Evolutionary conservation across 768 basidiomycete genomes (phyloP).

Genomic region (Imleria badia): DNA sequence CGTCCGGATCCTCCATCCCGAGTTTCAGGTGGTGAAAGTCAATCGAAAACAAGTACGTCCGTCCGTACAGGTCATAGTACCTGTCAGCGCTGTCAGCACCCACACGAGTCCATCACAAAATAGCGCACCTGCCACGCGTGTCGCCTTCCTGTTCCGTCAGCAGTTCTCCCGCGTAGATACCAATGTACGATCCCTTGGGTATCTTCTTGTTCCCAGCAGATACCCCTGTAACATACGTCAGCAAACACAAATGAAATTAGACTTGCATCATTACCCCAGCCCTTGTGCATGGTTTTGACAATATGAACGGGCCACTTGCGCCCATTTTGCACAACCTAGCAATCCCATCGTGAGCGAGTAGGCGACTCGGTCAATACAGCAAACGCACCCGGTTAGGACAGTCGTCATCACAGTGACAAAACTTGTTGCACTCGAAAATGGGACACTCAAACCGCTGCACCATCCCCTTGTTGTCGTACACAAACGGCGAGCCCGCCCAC

Average conservation of each 20-base stretch:
- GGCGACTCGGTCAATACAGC: background rate
- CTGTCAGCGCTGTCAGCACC: conserved; percentile 36
- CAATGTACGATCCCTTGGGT: conserved; percentile 67
- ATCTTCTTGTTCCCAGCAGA: conserved; percentile 68
- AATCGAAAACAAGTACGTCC: conserved; percentile 80
- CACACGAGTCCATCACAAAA: background rate
- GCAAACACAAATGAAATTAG: background rate
- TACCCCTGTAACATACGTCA: conserved; percentile 50
- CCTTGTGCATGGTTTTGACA: conserved; percentile 70
- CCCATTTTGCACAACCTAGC: conserved; percentile 81
- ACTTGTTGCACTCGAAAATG: conserved; percentile 84
- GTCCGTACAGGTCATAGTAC: conserved; percentile 68
- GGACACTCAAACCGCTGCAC: conserved; percentile 54
- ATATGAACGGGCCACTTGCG: conserved; percentile 63
- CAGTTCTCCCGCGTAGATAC: conserved; percentile 84
- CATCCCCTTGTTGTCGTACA: conserved; percentile 62
- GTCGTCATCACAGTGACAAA: conserved; percentile 77
- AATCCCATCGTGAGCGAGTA: background rate
- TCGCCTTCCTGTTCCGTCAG: conserved; percentile 69
- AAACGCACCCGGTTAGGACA: conserved; percentile 72
- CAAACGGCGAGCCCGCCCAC: conserved; percentile 52
- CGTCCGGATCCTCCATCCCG: conserved; percentile 24
- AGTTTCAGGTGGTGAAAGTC: conserved; percentile 70
- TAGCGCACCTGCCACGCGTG: conserved; percentile 61
- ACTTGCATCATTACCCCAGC: conserved; percentile 65